A percentile compares a stretch with the other conserved stretches of the same genome.
These are phyloP conservation scores for Rhynchospora tenuis DNA, from an alignment of 176 grass and related monocot genomes.

Conservation along the genomic window DNA sequence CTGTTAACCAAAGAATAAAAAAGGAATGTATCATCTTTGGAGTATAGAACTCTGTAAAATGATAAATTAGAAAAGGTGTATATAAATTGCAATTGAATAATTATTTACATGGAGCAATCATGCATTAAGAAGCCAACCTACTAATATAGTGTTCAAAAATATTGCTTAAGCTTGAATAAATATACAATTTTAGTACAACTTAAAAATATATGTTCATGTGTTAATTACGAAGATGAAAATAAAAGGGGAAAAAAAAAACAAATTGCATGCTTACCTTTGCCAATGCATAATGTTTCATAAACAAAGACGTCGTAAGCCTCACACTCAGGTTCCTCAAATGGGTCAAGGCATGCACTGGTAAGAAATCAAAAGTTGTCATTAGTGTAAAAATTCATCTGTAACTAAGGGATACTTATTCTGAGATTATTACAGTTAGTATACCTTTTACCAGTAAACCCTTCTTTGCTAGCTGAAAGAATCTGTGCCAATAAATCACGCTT, in stretches of 20 bases:
- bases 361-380: slow-evolving; percentile 15
- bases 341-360: slow-evolving; percentile 56
- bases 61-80: not conserved
- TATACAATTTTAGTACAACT: not conserved
- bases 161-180: not conserved
- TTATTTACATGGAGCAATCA: slow-evolving; percentile 11
- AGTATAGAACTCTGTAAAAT: not conserved
- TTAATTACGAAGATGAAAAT: not conserved
- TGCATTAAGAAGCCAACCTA: slow-evolving; percentile 1
- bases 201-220: not conserved
- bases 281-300: slow-evolving; percentile 81
- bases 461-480: slow-evolving; percentile 17
- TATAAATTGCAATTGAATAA: not conserved
- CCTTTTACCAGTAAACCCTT: slow-evolving; percentile 13
- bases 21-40: not conserved
- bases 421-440: not conserved
- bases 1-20: slow-evolving; percentile 31
- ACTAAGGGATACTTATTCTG: slow-evolving; percentile 6
- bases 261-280: slow-evolving; percentile 47
- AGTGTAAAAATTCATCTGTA: not conserved
- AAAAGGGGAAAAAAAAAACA: slow-evolving; percentile 18
- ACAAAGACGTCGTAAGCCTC: slow-evolving; percentile 82
- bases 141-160: slow-evolving; percentile 3
- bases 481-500: slow-evolving; percentile 11
- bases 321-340: slow-evolving; percentile 95